Conservation (phyloP, 148 eudicot genomes). For the Rhododendron ovatum region DNA sequence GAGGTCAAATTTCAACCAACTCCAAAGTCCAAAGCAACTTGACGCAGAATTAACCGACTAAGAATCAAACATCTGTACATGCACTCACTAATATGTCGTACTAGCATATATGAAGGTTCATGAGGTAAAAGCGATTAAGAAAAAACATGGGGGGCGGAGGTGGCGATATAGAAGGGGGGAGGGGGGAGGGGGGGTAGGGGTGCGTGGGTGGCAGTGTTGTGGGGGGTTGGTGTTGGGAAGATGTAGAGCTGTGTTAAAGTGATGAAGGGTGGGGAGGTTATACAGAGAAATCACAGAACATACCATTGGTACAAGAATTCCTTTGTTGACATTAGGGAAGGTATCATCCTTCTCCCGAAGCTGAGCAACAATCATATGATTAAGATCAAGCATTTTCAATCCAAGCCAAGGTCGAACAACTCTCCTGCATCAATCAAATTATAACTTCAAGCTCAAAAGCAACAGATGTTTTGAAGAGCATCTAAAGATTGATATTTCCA, state of each 20-base stretch:
- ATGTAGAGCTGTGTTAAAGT: background rate
- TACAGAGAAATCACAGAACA: background rate
- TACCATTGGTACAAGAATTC: constrained; percentile 67
- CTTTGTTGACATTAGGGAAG: constrained; percentile 49
- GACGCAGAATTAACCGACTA: background rate
- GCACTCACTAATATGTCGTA: background rate
- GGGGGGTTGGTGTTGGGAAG: background rate
- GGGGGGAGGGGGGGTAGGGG: background rate
- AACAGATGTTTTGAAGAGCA: background rate
- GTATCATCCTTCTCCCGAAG: constrained; percentile 49
- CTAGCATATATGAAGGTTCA: background rate
- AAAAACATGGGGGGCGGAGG: background rate
- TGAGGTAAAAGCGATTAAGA: background rate
- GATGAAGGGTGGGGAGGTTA: background rate
- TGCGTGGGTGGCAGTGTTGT: background rate
- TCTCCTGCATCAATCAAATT: constrained; percentile 40
- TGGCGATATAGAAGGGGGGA: background rate
- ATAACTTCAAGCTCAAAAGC: background rate
- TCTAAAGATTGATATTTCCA: no score
- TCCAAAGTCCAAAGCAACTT: background rate
- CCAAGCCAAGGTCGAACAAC: constrained; percentile 79
- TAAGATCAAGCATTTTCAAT: constrained; percentile 65
- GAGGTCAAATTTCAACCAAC: background rate
- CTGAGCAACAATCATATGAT: constrained; percentile 59
- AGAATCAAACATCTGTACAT: background rate